Conservation (phyloP, 352 stramenopile genomes). For the Pilasporangium apinafurcum region DNA sequence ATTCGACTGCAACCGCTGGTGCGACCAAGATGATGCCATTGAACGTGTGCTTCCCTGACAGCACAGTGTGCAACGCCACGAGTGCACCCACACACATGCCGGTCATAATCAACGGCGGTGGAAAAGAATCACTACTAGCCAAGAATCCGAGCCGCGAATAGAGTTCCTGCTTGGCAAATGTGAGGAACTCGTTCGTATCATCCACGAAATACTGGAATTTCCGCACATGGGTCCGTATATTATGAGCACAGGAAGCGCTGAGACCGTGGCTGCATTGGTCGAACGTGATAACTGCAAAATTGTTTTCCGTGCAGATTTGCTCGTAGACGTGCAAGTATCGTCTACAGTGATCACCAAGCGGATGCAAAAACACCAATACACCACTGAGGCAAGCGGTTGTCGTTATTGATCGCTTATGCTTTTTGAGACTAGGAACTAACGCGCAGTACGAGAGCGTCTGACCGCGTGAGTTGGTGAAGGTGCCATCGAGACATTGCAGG, state of each 20-base stretch:
- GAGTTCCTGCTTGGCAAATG: slow-evolving; percentile 1
- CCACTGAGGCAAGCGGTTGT: too few relatives aligned
- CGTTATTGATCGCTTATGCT: slow-evolving; percentile 6
- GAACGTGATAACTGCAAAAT: slow-evolving; percentile 8
- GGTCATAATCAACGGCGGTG: slow-evolving; percentile 1
- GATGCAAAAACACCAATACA: slow-evolving; percentile 16
- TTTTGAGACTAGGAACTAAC: slow-evolving; percentile 5
- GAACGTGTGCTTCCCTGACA: slow-evolving; percentile 2
- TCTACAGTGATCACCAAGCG: slow-evolving; percentile 5
- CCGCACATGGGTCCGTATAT: neutral
- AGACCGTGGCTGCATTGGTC: slow-evolving; percentile 9
- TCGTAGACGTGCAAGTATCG: slow-evolving; percentile 8
- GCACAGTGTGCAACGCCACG: slow-evolving; percentile 1
- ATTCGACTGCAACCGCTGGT: slow-evolving; percentile 1
- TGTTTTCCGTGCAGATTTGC: slow-evolving; percentile 2
- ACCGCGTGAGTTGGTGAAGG: slow-evolving; percentile 3
- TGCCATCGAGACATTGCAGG: slow-evolving; percentile 17
- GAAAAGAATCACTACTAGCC: too few relatives aligned
- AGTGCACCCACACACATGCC: neutral
- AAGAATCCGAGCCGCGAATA: neutral
- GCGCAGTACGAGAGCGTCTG: slow-evolving; percentile 8
- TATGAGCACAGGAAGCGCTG: slow-evolving; percentile 2
- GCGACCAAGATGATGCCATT: neutral
- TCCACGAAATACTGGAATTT: slow-evolving; percentile 9
- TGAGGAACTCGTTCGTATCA: slow-evolving; percentile 10